Evolutionary conservation across 2,329 filamentous ascomycete genomes (phyloP), one percentile per base, ranked within the genome.

Genomic region (Stachybotrys echinatus): DNA sequence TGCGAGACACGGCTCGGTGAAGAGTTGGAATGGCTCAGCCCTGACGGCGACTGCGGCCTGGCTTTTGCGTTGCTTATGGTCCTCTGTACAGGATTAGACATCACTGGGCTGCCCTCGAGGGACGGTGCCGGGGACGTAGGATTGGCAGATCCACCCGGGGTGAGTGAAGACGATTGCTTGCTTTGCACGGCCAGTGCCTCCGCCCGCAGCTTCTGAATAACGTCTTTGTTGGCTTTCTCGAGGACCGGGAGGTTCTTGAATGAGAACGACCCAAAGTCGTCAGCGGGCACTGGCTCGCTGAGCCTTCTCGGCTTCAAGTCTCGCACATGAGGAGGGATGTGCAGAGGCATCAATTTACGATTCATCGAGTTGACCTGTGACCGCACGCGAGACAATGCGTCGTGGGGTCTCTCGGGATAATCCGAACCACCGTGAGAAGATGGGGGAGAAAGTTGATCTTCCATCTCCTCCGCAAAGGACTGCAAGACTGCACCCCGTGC

Each of bases 141-240:
- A 46, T 60, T 72, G 31, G 63, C 68, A 34, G 65, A 55, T 8
- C 69, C 69, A 47, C 73, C 71, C 14, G 27, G 27, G 2, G 76
- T 73, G 51, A 74, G 79, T 27, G 69, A 61, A 4, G 68, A 65
- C 5, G 72, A 65, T 31, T 72, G 69, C 60, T 85, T 84, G 61
- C 68, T 80, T 57, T 85, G 81, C 2, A 75, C 70, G 3, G 82
- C 91, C 72, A 96, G 79, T 3, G 94, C 92, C 67, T 97, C 92
- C 20, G 92, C 90, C 12, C 92, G 85, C 50, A 99, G 76, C 66
- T 97, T 97, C 61, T 97, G 92, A 27, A 99, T 96, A 23, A 97
- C 91, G 61, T 99, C 94, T 65, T 99, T 99, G 70, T 99, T 99
- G 49, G 94, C 94, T 68, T 96, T 97, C 61, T 97, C 94, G 18